These are phyloP conservation scores for Solanum chiquidenum DNA, from an alignment of 257 asterid genomes.

Conservation along the genomic window DNA sequence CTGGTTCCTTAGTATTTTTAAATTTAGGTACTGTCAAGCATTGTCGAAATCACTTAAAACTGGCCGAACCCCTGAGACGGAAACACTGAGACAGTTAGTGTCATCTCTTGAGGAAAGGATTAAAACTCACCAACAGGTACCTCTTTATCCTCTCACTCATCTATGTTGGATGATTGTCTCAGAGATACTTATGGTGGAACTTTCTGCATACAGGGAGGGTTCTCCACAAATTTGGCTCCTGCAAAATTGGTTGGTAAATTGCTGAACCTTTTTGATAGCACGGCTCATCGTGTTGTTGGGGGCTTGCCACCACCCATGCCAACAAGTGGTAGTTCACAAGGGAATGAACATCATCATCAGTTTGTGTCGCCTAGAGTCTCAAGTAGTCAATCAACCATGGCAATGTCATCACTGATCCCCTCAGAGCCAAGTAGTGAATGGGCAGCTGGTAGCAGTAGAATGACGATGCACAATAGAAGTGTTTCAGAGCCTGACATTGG, in stretches of 20 bases:
- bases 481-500: conserved; percentile 97
- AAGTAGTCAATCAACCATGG: conserved; percentile 87
- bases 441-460: conserved; percentile 45
- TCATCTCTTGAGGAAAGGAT: conserved; percentile 89
- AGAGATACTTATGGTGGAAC: conserved; percentile 1
- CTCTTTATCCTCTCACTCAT: background rate
- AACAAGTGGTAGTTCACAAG: conserved; percentile 36
- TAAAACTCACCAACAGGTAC: conserved; percentile 55
- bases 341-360: conserved; percentile 41
- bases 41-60: conserved; percentile 70
- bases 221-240: conserved; percentile 80
- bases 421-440: conserved; percentile 61
- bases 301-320: conserved; percentile 60
- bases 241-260: conserved; percentile 65
- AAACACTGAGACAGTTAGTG: conserved; percentile 49
- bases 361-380: conserved; percentile 53
- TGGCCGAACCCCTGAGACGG: conserved; percentile 81
- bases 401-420: conserved; percentile 83
- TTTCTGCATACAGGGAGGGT: conserved; percentile 69
- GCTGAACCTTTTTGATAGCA: conserved; percentile 69
- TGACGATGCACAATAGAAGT: conserved; percentile 68
- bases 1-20: conserved; percentile 5
- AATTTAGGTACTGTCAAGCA: conserved; percentile 85
- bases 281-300: conserved; percentile 83
- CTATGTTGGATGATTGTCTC: background rate